Conservation (phyloP, 345 rosid genomes). For the Populus tremula region DNA sequence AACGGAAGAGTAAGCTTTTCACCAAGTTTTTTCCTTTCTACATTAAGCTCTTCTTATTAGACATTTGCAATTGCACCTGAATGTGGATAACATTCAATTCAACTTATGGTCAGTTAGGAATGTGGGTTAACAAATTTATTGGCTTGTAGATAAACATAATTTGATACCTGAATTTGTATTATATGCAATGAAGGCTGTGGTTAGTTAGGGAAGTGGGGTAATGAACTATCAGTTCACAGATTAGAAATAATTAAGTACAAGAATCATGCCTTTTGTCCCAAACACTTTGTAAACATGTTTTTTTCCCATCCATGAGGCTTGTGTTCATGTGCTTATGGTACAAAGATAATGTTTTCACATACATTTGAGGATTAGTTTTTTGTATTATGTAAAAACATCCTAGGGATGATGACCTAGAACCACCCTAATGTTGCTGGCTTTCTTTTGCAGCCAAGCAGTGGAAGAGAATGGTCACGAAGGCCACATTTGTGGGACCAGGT, state of each 20-base stretch:
- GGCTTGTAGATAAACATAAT: background rate
- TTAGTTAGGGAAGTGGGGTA: background rate
- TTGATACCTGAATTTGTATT: background rate
- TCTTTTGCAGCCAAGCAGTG: conserved; percentile 75
- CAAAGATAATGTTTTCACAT: background rate
- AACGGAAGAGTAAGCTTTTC: conserved; percentile 69
- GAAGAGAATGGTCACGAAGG: conserved; percentile 97
- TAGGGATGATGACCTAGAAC: background rate
- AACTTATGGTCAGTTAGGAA: background rate
- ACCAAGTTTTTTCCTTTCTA: background rate
- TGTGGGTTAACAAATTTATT: background rate
- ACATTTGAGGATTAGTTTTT: background rate
- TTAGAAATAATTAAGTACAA: background rate
- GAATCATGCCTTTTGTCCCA: background rate
- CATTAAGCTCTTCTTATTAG: background rate
- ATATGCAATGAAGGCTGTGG: background rate
- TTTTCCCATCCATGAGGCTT: too few species aligned
- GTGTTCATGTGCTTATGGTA: background rate
- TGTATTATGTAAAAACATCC: background rate
- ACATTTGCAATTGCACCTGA: background rate
- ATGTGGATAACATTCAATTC: background rate
- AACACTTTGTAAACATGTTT: background rate
- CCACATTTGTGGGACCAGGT: conserved; percentile 82
- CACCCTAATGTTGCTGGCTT: background rate
- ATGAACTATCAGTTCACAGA: background rate